Base-by-base conservation (phyloP, 306 rosid genomes). In the Quercus bicolor region DNA sequence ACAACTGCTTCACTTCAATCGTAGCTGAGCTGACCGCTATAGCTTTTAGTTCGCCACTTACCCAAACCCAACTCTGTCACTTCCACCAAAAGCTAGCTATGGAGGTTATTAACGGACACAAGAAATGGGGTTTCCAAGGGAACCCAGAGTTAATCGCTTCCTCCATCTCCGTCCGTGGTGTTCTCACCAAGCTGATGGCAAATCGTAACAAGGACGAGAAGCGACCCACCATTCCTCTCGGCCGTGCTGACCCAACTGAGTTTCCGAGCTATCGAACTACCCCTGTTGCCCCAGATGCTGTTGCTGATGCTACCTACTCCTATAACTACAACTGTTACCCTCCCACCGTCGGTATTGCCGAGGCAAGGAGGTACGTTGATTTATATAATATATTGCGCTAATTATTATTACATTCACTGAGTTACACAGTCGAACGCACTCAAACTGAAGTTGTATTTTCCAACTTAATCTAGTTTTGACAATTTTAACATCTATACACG, bases 221-320 rank as follows among this genome's bases (percentile, higher is more conserved):
- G 23, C 81, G 87, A 48, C 69, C 85, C 4, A 1, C 79, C 26
- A 28, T 87, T 57, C 57, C 72, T 73, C 78, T 88, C 5, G 90
- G 88, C 85, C 85, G 84, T 37, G 91, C 84, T 1, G 96, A 91
- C 56, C 96, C 93, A 34, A 81, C 93, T 0, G 80, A 74, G n/a
- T 84, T 23, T 60, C 81, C 84, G 2, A 28, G 80, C 62, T 87
- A 78, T 55, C 78, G 55, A 52, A 82, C 93, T 5, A 20, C 85
- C 34, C 37, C 78, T 2, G 33, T 24, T 5, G 84, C 82, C 61
- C 18, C 84, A 62, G 70, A 84, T 15, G 89, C 93, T 61, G 26
- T 86, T n/a, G 69, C 76, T 19, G 51, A 19, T 20, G 65, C 91
- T n/a, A 80, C 82, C 64, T 76, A 75, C 1, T 87, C 96, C 48